A percentile compares a stretch with the other conserved stretches of the same genome.
Evolutionary conservation across 2,329 filamentous ascomycete genomes (phyloP).

Genomic region (Claviceps digitariae): DNA sequence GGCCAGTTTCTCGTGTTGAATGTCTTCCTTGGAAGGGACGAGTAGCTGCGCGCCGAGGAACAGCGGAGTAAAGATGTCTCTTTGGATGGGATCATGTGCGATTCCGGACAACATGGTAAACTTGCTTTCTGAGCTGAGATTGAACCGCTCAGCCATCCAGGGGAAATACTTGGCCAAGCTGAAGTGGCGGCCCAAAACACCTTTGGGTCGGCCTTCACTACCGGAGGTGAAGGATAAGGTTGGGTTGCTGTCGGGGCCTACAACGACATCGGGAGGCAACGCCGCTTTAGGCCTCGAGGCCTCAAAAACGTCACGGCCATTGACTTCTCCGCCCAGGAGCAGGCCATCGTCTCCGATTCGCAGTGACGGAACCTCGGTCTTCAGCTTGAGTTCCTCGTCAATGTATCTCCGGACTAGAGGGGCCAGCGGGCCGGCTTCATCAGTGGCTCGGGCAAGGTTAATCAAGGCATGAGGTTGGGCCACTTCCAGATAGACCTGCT

Average conservation of each 20-base stretch:
- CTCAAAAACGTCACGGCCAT: slow-evolving; percentile 55
- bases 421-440: slow-evolving; percentile 33
- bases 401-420: slow-evolving; percentile 49
- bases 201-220: slow-evolving; percentile 67
- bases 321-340: slow-evolving; percentile 52
- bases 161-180: slow-evolving; percentile 74
- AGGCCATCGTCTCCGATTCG: slow-evolving; percentile 57
- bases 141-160: slow-evolving; percentile 84
- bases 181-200: slow-evolving; percentile 78
- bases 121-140: slow-evolving; percentile 52
- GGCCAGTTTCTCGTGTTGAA: slow-evolving; percentile 68
- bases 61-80: slow-evolving; percentile 77
- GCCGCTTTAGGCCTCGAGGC: slow-evolving; percentile 34
- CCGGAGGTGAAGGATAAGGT: slow-evolving; percentile 66
- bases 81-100: slow-evolving; percentile 57
- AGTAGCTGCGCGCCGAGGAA: slow-evolving; percentile 73
- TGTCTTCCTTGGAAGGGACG: slow-evolving; percentile 69
- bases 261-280: slow-evolving; percentile 53
- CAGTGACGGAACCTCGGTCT: slow-evolving; percentile 61
- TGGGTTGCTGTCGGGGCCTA: slow-evolving; percentile 74
- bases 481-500: slow-evolving; percentile 59
- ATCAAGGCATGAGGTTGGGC: slow-evolving; percentile 55
- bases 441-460: slow-evolving; percentile 56
- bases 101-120: slow-evolving; percentile 83
- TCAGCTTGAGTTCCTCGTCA: slow-evolving; percentile 55